Evolutionary conservation across 2,329 filamentous ascomycete genomes (phyloP), one percentile per base, ranked within the genome.

Genomic region (Diaporthe velutina): DNA sequence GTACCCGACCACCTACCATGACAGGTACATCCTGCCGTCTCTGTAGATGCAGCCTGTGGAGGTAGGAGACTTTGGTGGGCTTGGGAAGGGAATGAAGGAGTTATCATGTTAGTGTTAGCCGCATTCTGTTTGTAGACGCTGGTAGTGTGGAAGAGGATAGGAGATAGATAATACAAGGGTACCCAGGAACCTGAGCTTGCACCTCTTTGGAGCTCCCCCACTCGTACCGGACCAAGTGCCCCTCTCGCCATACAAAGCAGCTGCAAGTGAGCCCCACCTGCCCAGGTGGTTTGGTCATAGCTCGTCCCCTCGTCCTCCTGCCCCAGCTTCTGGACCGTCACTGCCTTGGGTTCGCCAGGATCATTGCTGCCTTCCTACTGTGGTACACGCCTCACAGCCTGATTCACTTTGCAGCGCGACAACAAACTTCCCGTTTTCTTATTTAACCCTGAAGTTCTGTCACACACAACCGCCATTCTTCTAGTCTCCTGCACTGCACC

Each of bases 201-300:
- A 67, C 64, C 64, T 67, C 64, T 67, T 67, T 67, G 64, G 33
- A 54, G 48, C 64, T 54, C 28, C 64, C 64, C 64, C 48, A 40
- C n/a, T 19, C 15, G 12, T 38, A 35, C 48, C 48, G 64, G 64
- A 45, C 52, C 45, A 40, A 45, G 33, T 67, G 61, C 61, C 61
- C 61, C 61, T 67, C 61, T n/a, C 61, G 38, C 61, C n/a, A 45
- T 22, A 19, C n/a, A 17, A 57, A 42, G 58, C 38, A 45, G 38
- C 8, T 30, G 38, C 25, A 40, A 64, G 60, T 25, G n/a, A n/a
- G n/a, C n/a, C n/a, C n/a, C n/a, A n/a, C n/a, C n/a, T n/a, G n/a
- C 60, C 60, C 60, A 64, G 40, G 40, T 64, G 38, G 8, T 64
- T 45, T 64, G 64, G 30, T 67, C 64, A 50, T 42, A 35, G 40